Evolutionary conservation across 176 grass and related monocot species (phyloP), one percentile per base, ranked within the genome.

Genomic region (Saccharum officinarum): DNA sequence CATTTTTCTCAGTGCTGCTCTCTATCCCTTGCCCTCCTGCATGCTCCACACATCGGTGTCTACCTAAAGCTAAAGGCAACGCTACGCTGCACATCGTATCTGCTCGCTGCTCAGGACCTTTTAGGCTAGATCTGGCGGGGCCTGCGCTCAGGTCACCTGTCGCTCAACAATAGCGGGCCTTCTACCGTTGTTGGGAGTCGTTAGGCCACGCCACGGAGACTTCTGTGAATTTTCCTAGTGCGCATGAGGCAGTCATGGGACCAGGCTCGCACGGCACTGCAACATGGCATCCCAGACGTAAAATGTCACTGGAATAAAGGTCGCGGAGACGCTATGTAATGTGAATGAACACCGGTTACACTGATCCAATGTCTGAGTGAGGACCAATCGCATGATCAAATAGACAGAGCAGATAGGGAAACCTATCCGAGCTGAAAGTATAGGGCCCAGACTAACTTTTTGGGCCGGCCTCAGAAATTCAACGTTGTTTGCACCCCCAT

Each of bases 81-180:
- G 45, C 8, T 28, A 2, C 25, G 2, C 26, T 10, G 55, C 36
- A 23, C 57, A 67, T 57, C 41, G 73, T 39, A 73, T 73, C 67
- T 38, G 79, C 36, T 83, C 15, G 17, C 30, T 80, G 65, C 31
- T 7, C 34, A 17, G 20, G 34, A 8, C 33, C 66, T 75, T 73
- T 30, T 25, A 26, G 23, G 83, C 61, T 62, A 45, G 50, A 65
- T 86, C 42, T 14, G 73, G 72, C 72, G 44, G 69, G 71, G 54
- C 74, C 65, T 84, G 18, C 55, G 78, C 42, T 36, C 54, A 33
- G 74, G 42, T 73, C 67, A 63, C 44, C 83, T 69, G 49, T 81
- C 8, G 10, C 60, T 16, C 72, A 71, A 23, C 41, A 6, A 22
- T 55, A 68, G 76, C 41, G 18, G 4, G 41, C 47, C 8, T 63